These are phyloP conservation scores for Cladophialophora psammophila DNA, from an alignment of 2,329 filamentous ascomycete genomes.

Conservation along the genomic window DNA sequence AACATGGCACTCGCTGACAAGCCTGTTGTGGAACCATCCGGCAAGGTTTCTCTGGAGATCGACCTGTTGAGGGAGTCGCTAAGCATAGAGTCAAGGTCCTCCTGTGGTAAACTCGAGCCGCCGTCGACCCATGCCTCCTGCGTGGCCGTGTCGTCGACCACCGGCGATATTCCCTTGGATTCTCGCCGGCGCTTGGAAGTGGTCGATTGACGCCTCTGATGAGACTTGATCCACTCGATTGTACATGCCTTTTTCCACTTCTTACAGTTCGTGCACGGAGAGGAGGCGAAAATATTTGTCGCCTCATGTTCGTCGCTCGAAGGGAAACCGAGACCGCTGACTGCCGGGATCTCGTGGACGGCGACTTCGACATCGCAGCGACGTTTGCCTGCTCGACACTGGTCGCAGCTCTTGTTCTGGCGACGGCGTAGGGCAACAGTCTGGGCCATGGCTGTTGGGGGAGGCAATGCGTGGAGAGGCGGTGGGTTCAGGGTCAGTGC, in stretches of 20 bases:
- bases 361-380: conserved; percentile 53
- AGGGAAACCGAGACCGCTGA: conserved; percentile 13
- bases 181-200: conserved; percentile 14
- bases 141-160: not conserved
- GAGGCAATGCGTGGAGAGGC: not conserved
- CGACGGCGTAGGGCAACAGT: conserved; percentile 41
- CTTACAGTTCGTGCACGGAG: conserved; percentile 52
- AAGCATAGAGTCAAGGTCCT: conserved; percentile 8
- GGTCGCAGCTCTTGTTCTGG: conserved; percentile 56
- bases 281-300: conserved; percentile 23
- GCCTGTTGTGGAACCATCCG: not conserved
- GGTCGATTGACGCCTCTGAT: conserved; percentile 21
- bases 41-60: conserved; percentile 3
- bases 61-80: conserved; percentile 20
- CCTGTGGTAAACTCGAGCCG: not conserved
- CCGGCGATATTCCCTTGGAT: conserved; percentile 2
- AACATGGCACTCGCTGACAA: not conserved
- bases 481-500: not conserved
- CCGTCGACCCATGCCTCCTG: conserved; percentile 2
- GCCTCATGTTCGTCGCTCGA: conserved; percentile 13
- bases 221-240: conserved; percentile 37
- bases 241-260: conserved; percentile 43
- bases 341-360: not conserved
- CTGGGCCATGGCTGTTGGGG: conserved; percentile 2
- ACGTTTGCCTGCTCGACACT: conserved; percentile 56